phyloP scores from a whole-genome alignment of 176 grass and related monocot species.

The Pontederia paniculata region DNA sequence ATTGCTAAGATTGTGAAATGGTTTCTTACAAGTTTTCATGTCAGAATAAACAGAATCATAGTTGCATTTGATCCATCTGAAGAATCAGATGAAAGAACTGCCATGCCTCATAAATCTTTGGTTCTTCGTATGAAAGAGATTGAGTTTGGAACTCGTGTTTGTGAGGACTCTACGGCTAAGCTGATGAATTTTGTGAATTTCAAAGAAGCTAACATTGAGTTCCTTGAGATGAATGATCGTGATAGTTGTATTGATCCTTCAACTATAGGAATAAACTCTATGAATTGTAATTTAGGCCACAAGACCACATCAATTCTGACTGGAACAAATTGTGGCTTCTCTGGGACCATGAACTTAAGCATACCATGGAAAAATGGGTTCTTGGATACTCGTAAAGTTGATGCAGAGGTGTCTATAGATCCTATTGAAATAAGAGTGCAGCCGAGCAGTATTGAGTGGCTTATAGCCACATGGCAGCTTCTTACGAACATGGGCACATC shows the following conservation, averaged over 20 bases:
- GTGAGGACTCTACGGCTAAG: conserved; percentile 44
- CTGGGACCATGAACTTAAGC: conserved; percentile 72
- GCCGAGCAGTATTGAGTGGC: conserved; percentile 63
- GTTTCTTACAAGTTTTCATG: conserved; percentile 86
- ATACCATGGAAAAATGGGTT: conserved; percentile 88
- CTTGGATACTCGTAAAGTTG: conserved; percentile 66
- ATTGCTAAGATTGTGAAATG: conserved; percentile 82
- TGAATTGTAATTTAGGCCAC: conserved; percentile 28
- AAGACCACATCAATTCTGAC: conserved; percentile 60
- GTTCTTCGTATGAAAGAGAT: conserved; percentile 82
- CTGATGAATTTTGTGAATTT: conserved; percentile 89
- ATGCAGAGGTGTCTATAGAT: conserved; percentile 69
- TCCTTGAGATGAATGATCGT: conserved; percentile 74
- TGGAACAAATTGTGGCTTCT: conserved; percentile 76
- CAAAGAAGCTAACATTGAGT: conserved; percentile 59
- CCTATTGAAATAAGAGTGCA: conserved; percentile 66
- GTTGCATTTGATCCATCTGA: conserved; percentile 70
- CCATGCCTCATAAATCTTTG: conserved; percentile 40
- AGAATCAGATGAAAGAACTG: conserved; percentile 29
- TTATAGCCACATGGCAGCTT: conserved; percentile 43
- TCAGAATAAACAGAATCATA: conserved; percentile 69
- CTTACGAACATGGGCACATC: conserved; percentile 31
- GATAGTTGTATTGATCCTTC: conserved; percentile 24
- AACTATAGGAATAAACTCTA: conserved; percentile 30
- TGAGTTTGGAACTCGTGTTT: conserved; percentile 68